Conservation (phyloP, 176 grass and related monocot species). For the Juncus effusus region DNA sequence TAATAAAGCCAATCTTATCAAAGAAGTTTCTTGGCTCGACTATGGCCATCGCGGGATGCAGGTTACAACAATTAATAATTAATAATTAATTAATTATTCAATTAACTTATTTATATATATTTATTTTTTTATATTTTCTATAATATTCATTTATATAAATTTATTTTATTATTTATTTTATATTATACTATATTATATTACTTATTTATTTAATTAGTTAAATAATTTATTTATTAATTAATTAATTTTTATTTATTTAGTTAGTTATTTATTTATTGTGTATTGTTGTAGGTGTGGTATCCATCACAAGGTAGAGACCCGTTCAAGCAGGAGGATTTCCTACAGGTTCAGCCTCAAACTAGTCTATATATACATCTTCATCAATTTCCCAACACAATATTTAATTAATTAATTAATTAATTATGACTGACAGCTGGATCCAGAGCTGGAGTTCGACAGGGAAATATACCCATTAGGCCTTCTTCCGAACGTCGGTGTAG, state of each 20-base stretch:
- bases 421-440: conserved; percentile 57
- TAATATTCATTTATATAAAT: conserved; percentile 20
- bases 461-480: conserved; percentile 98
- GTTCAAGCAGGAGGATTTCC: conserved; percentile 94
- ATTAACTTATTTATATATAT: conserved; percentile 1
- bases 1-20: conserved; percentile 87
- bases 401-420: no score
- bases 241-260: background rate
- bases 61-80: conserved; percentile 28
- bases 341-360: conserved; percentile 53
- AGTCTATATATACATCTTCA: conserved; percentile 14
- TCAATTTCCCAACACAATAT: no score
- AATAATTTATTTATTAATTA: no score
- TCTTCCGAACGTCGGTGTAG: conserved; percentile 89
- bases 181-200: conserved; percentile 14
- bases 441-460: conserved; percentile 94
- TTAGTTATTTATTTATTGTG: conserved; percentile 11
- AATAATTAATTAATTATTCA: background rate
- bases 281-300: conserved; percentile 87
- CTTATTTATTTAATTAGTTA: background rate
- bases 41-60: conserved; percentile 98
- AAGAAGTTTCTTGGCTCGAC: conserved; percentile 99
- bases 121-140: conserved; percentile 7
- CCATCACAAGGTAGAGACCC: conserved; percentile 75
- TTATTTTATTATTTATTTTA: background rate